These are phyloP conservation scores for Penicillium nordicum DNA, from an alignment of 2,329 filamentous ascomycete genomes.

Conservation along the genomic window DNA sequence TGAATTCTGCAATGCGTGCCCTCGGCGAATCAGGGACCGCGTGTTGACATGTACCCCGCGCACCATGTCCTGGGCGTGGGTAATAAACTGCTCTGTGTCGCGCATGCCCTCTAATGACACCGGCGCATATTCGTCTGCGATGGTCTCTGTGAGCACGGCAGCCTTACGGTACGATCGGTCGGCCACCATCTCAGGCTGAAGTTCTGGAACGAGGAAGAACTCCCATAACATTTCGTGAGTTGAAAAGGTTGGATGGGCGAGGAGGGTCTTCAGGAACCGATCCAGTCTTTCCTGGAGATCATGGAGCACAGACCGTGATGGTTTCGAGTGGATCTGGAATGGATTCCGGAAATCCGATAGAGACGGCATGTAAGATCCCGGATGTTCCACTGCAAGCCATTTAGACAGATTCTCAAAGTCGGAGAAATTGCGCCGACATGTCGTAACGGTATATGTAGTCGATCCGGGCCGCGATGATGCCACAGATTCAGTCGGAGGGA, in stretches of 20 bases:
- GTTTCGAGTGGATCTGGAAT: constrained; percentile 89
- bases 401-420: constrained; percentile 90
- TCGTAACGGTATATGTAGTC: constrained; percentile 84
- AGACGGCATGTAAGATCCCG: constrained; percentile 88
- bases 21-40: constrained; percentile 74
- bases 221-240: constrained; percentile 99
- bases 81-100: constrained; percentile 90
- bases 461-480: constrained; percentile 47
- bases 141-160: constrained; percentile 74
- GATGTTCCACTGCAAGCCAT: constrained; percentile 82
- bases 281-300: constrained; percentile 86
- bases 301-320: constrained; percentile 78
- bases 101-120: constrained; percentile 66
- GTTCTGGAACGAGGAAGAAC: constrained; percentile 93
- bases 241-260: constrained; percentile 85
- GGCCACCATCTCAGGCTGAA: constrained; percentile 85
- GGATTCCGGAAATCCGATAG: constrained; percentile 76
- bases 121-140: constrained; percentile 84
- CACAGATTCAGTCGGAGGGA: constrained; percentile 26
- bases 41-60: constrained; percentile 79
- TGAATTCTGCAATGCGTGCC: constrained; percentile 68
- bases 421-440: constrained; percentile 77
- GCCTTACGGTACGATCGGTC: constrained; percentile 85
- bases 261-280: constrained; percentile 79
- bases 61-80: constrained; percentile 85